A percentile compares a stretch with the other conserved stretches of the same genome.
Evolutionary conservation across 257 asterid species (phyloP).

Genomic region (Rehmannia glutinosa): DNA sequence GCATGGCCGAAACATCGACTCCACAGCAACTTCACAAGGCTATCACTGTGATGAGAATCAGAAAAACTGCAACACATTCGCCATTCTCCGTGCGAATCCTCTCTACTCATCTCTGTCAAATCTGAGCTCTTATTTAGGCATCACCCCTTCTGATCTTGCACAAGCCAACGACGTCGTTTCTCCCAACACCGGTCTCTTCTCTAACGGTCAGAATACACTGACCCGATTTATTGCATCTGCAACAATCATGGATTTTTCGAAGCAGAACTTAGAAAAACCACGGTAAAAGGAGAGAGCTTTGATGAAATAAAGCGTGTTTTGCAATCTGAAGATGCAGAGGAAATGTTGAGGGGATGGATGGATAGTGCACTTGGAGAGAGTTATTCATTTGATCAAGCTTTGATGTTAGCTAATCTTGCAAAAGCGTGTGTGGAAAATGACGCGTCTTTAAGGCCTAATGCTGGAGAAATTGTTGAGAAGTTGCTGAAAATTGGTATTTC

Average conservation of each 20-base stretch:
- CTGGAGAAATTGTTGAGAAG: constrained; percentile 71
- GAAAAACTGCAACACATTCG: constrained; percentile 33
- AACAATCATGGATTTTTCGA: constrained; percentile 20
- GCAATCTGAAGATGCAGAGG: constrained; percentile 40
- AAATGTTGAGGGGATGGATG: constrained; percentile 53
- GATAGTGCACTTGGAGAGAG: constrained; percentile 66
- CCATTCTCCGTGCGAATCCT: constrained; percentile 39
- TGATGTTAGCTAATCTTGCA: constrained; percentile 60
- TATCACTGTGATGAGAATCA: constrained; percentile 22
- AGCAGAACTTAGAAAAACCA: constrained; percentile 32
- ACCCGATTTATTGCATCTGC: constrained; percentile 43
- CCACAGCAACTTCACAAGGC: constrained; percentile 22
- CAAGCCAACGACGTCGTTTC: constrained; percentile 37
- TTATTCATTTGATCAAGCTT: constrained; percentile 54
- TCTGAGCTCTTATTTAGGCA: constrained; percentile 35
- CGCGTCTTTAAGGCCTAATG: constrained; percentile 53
- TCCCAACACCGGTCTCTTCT: constrained; percentile 21
- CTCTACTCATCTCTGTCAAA: constrained; percentile 36
- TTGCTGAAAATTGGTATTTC: no score
- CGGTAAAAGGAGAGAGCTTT: constrained; percentile 39
- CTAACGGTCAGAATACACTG: constrained; percentile 27
- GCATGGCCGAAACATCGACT: constrained; percentile 25
- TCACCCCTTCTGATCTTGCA: constrained; percentile 22
- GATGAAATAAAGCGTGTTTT: constrained; percentile 20
- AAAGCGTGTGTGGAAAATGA: constrained; percentile 72